Conservation (phyloP, 192 early-diverging fungal genomes). For the Linderina pennispora region DNA sequence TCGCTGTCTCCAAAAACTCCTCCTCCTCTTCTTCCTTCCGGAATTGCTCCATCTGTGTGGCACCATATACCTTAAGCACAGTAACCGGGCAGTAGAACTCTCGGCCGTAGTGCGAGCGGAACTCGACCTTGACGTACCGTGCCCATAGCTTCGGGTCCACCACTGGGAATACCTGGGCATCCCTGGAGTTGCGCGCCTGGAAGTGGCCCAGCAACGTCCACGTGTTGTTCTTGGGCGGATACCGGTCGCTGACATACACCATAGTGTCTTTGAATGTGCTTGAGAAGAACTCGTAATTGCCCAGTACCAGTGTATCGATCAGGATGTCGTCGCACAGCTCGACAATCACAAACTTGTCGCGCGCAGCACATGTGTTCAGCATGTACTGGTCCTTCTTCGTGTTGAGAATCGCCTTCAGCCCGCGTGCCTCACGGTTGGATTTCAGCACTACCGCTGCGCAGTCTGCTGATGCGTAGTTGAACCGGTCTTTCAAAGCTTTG, state of each 20-base stretch:
- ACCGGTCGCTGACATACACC: conserved; percentile 68
- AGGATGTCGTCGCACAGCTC: conserved; percentile 94
- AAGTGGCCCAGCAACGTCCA: conserved; percentile 85
- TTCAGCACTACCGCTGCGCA: conserved; percentile 88
- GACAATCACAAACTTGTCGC: conserved; percentile 76
- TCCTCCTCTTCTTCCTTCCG: conserved; percentile 53
- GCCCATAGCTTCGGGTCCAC: conserved; percentile 69
- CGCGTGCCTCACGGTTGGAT: conserved; percentile 79
- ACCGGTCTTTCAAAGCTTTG: conserved; percentile 73
- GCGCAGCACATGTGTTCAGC: conserved; percentile 80
- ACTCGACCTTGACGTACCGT: conserved; percentile 83
- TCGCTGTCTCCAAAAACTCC: conserved; percentile 30
- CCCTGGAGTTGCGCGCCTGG: conserved; percentile 78
- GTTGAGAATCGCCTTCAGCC: conserved; percentile 73
- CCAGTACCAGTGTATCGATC: conserved; percentile 83
- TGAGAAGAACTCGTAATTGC: conserved; percentile 96
- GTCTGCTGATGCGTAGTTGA: conserved; percentile 92
- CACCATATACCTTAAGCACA: conserved; percentile 81
- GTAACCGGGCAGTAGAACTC: conserved; percentile 95
- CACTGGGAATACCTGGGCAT: conserved; percentile 84
- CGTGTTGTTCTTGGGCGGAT: conserved; percentile 64
- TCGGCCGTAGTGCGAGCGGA: conserved; percentile 78
- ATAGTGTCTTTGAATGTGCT: conserved; percentile 86
- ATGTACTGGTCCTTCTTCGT: conserved; percentile 95
- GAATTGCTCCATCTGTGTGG: conserved; percentile 87